Evolutionary conservation across 441 rosid genomes (phyloP).

Genomic region (Pelargonium cotyledonis): DNA sequence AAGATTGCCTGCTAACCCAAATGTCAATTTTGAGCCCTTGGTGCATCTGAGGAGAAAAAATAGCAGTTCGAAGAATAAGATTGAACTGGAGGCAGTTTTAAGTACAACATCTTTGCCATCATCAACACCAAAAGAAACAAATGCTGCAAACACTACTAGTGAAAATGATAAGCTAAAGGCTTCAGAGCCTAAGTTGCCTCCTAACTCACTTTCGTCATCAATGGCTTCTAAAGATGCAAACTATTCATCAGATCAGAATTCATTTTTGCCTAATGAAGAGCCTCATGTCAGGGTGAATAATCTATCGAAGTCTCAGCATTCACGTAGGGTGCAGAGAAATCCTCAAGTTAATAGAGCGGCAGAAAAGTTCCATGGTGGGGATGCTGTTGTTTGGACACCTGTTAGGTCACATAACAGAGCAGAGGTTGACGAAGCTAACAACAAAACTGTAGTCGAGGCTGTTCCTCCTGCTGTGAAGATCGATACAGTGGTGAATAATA

Average conservation of each 20-base stretch:
- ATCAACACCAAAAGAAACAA: constrained; percentile 31
- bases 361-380: constrained; percentile 47
- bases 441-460: constrained; percentile 35
- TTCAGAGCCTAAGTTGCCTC: constrained; percentile 34
- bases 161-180: constrained; percentile 33
- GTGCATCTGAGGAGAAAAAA: constrained; percentile 45
- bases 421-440: constrained; percentile 45
- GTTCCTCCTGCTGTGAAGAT: constrained; percentile 34
- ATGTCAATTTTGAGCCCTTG: constrained; percentile 16
- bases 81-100: constrained; percentile 49
- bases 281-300: constrained; percentile 40
- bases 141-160: constrained; percentile 22
- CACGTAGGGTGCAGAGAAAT: constrained; percentile 52
- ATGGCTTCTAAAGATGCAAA: constrained; percentile 40
- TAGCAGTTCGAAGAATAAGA: constrained; percentile 58
- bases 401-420: constrained; percentile 52
- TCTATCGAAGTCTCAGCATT: constrained; percentile 62
- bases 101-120: constrained; percentile 26
- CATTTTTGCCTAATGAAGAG: constrained; percentile 49
- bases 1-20: constrained; percentile 31
- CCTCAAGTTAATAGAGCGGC: constrained; percentile 41
- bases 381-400: constrained; percentile 87
- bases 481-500: constrained; percentile 45
- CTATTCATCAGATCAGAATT: constrained; percentile 39
- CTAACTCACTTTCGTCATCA: constrained; percentile 18